Base-by-base conservation (phyloP, 31 red algal species). In the Asparagopsis taxiformis region DNA sequence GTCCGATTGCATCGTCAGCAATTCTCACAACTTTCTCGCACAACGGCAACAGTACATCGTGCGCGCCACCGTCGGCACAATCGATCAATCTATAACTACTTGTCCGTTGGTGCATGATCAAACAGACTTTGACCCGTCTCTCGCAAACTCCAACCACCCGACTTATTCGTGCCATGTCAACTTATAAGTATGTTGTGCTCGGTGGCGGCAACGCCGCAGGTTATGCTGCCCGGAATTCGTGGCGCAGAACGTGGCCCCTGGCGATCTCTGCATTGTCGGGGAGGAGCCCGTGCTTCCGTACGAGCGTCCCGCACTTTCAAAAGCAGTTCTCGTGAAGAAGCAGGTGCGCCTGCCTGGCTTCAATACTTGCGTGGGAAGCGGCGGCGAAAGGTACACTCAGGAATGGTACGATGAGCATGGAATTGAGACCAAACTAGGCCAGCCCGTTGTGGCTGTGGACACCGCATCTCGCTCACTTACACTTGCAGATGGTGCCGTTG, bases 151-250 rank as follows among this genome's bases (percentile, higher is more conserved):
- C n/a, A n/a, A n/a, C n/a, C n/a, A n/a, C n/a, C n/a, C n/a, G n/a
- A n/a, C n/a, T n/a, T n/a, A n/a, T n/a, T n/a, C n/a, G n/a, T 29
- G 46, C 70, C 11, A 23, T 62, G 8, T 77, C 82, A 7, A 59
- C 84, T 8, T 95, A 74, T 72, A 81, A 89, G 35, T 96, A 96
- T 65, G 61, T 96, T 31, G 54, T 96, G 2, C 26, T 96, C 3
- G 92, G 92, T 59, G 92, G 79, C 25, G 92, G 92, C 22, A 96
- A 96, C 63, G 92, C 92, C 19, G 95, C 95, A 20, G 95, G 95
- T 32, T 98, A 98, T 43, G 95, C 95, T 51, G 95, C 95, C 21
- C 41, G 65, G 1, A 80, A 34, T 91, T 98, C 72, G 90, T 91
- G n/a, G 31, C 90, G 4, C 28, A 28, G 34, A 90, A 84, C 58